A percentile compares a stretch with the other conserved stretches of the same genome.
Evolutionary conservation across 164 flowering plant genomes (phyloP).

Genomic region (Annona cherimola): DNA sequence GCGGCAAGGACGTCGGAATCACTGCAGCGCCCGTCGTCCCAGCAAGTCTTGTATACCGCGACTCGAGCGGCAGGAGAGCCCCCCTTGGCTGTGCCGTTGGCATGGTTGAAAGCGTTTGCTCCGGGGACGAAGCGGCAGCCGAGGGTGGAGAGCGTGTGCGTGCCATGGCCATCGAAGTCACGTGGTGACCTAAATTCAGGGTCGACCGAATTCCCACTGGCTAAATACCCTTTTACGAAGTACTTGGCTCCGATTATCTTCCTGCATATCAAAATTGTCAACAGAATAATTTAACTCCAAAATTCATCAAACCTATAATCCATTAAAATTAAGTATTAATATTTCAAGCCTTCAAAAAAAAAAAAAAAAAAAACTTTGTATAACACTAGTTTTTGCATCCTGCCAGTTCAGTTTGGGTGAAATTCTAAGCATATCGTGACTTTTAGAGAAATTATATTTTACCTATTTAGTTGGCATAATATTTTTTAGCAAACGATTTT

Average conservation of each 20-base stretch:
- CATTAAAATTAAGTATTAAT: background rate
- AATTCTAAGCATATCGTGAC: too few relatives aligned
- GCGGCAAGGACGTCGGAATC: constrained; percentile 50
- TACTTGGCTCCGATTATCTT: constrained; percentile 67
- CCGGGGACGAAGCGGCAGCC: constrained; percentile 10
- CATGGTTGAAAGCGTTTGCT: constrained; percentile 10
- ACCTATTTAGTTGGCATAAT: too few relatives aligned
- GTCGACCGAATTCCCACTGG: too few relatives aligned
- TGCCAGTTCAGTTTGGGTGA: too few relatives aligned
- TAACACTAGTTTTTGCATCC: too few relatives aligned
- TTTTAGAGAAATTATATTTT: too few relatives aligned
- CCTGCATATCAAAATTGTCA: constrained; percentile 19
- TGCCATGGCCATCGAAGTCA: constrained; percentile 18
- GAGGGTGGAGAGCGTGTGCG: constrained; percentile 21
- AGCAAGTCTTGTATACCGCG: constrained; percentile 22
- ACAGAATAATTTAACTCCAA: too few relatives aligned
- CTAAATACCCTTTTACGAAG: constrained; percentile 8
- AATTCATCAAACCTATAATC: too few relatives aligned
- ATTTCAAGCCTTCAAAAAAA: too few relatives aligned
- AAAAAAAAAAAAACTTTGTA: too few relatives aligned
- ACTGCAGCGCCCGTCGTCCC: constrained; percentile 19
- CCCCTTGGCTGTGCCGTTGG: constrained; percentile 16
- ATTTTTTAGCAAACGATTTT: too few relatives aligned
- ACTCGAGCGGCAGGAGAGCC: constrained; percentile 15
- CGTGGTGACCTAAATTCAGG: background rate